phyloP scores from a whole-genome alignment of 306 rosid genomes.

The Gleditsia sinensis region DNA sequence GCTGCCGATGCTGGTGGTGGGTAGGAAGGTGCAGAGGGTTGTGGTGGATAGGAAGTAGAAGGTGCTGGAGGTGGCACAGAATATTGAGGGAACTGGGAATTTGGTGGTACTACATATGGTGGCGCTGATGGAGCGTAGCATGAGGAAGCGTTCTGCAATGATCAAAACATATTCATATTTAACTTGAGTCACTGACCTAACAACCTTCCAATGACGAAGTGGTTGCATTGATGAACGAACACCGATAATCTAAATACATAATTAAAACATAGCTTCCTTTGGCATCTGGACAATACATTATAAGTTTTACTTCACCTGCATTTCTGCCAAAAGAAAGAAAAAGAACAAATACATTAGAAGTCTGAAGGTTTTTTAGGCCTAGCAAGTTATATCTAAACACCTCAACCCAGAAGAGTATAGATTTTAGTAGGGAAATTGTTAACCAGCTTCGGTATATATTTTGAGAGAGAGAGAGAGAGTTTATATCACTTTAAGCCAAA shows the following conservation, averaged over 20 bases:
- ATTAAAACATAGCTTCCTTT: slow-evolving; percentile 17
- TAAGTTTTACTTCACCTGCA: slow-evolving; percentile 47
- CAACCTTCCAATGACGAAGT: not conserved
- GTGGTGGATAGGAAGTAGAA: slow-evolving; percentile 30
- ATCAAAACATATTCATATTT: not conserved
- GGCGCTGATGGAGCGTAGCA: slow-evolving; percentile 59
- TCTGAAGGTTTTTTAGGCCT: not conserved
- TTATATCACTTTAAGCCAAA: not conserved
- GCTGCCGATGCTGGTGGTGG: slow-evolving; percentile 18
- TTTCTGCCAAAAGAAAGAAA: slow-evolving; percentile 24
- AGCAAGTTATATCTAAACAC: not conserved
- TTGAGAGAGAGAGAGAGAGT: not conserved
- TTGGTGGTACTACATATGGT: slow-evolving; percentile 36
- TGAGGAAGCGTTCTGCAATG: slow-evolving; percentile 22
- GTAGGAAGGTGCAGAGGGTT: slow-evolving; percentile 3
- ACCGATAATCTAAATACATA: not conserved
- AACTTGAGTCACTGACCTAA: not conserved
- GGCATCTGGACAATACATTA: slow-evolving; percentile 38
- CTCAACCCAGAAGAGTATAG: not conserved
- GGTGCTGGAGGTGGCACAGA: slow-evolving; percentile 35
- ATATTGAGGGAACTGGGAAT: slow-evolving; percentile 40
- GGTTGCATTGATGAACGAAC: not conserved
- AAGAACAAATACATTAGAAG: not conserved
- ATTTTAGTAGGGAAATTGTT: too few relatives aligned
- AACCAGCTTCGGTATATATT: not conserved